phyloP scores from a whole-genome alignment of 179 eudicot species.

The Patellifolia procumbens region DNA sequence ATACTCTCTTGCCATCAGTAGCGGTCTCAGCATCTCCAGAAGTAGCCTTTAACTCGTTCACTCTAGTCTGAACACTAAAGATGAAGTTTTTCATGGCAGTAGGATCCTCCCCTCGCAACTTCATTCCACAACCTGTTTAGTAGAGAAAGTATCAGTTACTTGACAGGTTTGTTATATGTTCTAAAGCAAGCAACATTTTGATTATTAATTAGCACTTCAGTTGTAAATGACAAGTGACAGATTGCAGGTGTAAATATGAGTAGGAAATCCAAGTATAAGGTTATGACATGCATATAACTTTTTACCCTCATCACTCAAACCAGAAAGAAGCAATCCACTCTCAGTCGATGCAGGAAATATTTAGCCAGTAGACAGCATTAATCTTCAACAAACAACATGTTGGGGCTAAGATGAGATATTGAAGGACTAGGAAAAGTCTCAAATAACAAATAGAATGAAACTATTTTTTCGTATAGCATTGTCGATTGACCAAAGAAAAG shows the following conservation, averaged over 20 bases:
- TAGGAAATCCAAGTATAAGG: neutral
- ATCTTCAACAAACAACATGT: neutral
- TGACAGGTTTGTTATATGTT: neutral
- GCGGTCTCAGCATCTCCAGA: slow-evolving; percentile 45
- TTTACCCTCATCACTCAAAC: neutral
- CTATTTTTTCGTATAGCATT: neutral
- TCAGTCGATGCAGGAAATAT: neutral
- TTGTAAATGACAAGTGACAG: slow-evolving; percentile 5
- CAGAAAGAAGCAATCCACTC: too few species aligned
- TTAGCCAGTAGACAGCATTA: neutral
- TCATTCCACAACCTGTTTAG: slow-evolving; percentile 85
- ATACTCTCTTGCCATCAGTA: slow-evolving; percentile 63
- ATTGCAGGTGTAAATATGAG: neutral
- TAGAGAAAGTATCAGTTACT: neutral
- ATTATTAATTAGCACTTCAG: neutral
- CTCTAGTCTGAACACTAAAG: slow-evolving; percentile 64
- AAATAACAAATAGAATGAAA: neutral
- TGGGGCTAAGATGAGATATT: neutral
- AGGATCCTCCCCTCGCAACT: slow-evolving; percentile 84
- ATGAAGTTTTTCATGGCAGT: slow-evolving; percentile 84
- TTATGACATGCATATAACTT: too few species aligned
- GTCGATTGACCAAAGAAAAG: neutral
- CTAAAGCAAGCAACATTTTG: neutral
- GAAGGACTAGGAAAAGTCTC: neutral
- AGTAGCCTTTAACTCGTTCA: slow-evolving; percentile 68